Evolutionary conservation across 257 asterid genomes (phyloP), one percentile per base, ranked within the genome.

Genomic region (Gentiana macrophylla): DNA sequence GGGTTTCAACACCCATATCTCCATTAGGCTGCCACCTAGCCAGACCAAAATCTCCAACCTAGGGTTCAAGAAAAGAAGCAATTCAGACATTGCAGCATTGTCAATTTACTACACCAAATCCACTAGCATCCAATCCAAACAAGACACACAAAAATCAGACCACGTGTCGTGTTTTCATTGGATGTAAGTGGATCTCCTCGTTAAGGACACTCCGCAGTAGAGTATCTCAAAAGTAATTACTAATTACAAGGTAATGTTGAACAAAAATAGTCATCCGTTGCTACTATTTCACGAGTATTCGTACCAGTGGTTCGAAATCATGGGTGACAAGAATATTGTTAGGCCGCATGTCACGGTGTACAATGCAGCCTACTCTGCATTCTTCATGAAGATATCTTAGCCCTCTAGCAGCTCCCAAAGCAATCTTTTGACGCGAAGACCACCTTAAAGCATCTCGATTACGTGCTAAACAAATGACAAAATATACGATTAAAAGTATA

Each of bases 1-100:
- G 74, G 41, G 98, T 91, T 37, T 91, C 98, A 10, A 87, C 98
- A 32, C 96, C 98, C 0, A 77, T 81, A 62, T 84, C 97, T 38
- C 94, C 97, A 34, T 91, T 95, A 2, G 96, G 95, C 63, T 91
- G 98, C 96, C 96, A 87, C 70, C 98, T 75, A 7, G 98, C 98
- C 3, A 91, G 76, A 64, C 97, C 98, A 56, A 91, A 91, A 76
- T 87, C 96, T 61, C 98, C 98, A 52, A 90, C 96, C 98, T 89
- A 35, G 65, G 53, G 67, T 24, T 24, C 6, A 5, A 3, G 9
- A 10, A 43, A 61, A 36, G 56, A 65, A 51, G 32, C 13, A 46
- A 45, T 2, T 13, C 59, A 47, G 24, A 24, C 24, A 24, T 24
- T 0, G 24, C 24, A 24, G 24, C 24, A 24, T 24, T 24, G 24